Percentiles rank a stretch among this genome's conserved stretches.
These are phyloP conservation scores for Pichia manshurica DNA, from an alignment of 805 yeast genomes.

Conservation along the genomic window DNA sequence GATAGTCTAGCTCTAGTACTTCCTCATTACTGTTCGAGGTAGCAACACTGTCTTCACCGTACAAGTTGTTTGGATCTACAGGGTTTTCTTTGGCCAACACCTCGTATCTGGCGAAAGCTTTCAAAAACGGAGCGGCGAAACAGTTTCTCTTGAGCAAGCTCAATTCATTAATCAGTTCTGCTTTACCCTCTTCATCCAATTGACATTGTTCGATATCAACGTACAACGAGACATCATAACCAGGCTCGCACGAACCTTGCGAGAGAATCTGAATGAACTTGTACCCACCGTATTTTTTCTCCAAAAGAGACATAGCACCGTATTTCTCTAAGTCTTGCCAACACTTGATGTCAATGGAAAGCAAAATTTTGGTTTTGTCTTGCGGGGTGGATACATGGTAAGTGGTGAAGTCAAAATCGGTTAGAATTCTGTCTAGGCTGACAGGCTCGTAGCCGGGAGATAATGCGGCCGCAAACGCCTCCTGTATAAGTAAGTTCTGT, in stretches of 20 bases:
- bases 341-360: conserved; percentile 71
- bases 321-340: conserved; percentile 67
- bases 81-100: conserved; percentile 44
- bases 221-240: conserved; percentile 74
- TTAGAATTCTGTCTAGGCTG: conserved; percentile 75
- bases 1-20: conserved; percentile 69
- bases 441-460: conserved; percentile 41
- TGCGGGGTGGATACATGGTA: conserved; percentile 90
- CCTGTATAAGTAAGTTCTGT: conserved; percentile 74
- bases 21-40: conserved; percentile 41
- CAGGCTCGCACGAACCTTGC: conserved; percentile 51
- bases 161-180: conserved; percentile 53
- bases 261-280: conserved; percentile 32
- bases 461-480: conserved; percentile 70
- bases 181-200: conserved; percentile 41
- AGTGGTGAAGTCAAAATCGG: conserved; percentile 94
- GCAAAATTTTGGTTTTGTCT: conserved; percentile 54
- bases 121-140: conserved; percentile 88
- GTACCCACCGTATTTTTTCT: conserved; percentile 43
- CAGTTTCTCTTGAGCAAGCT: conserved; percentile 78
- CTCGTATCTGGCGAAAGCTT: conserved; percentile 78
- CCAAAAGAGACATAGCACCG: conserved; percentile 54
- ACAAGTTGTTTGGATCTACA: conserved; percentile 35
- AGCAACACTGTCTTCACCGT: conserved; percentile 33
- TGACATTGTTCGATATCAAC: conserved; percentile 42